Evolutionary conservation across 345 rosid genomes (phyloP), one percentile per base, ranked within the genome.

Genomic region (Populus deltoides): DNA sequence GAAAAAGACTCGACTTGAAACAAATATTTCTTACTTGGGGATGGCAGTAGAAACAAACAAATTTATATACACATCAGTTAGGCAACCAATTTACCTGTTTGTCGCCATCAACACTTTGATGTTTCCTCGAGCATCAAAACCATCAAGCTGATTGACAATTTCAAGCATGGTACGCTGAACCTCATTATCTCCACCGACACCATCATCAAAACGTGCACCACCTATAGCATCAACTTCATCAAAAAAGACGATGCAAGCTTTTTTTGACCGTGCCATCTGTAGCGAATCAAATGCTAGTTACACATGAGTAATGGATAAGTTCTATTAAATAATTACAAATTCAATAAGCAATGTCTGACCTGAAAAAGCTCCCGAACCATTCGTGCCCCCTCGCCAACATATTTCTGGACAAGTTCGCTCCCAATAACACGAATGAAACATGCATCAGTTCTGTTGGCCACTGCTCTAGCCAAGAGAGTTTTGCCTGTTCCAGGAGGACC

Each of bases 81-180:
- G 0, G 13, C 15, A 41, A 2, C 24, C 61, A 49, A 66, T 20
- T 33, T 77, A 93, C 99, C 99, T 93, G 86, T 96, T 96, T 29
- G 99, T 96, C 72, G 99, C 99, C 99, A 96, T 96, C n/a, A 96
- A 88, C n/a, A 96, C 99, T 86, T 95, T 93, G 79, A 96, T 96
- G 85, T 96, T 96, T 75, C 98, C 99, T 59, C 98, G 93, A 27
- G 99, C 93, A 55, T 93, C 94, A 73, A 93, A 93, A 13, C 98
- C 97, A 78, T 93, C 98, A 74, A 93, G 93, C 78, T 93, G 94
- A 76, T 93, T 93, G 27, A 90, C 94, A 71, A 93, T 92, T 85
- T 92, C 97, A 81, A 93, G 92, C 98, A 92, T 89, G 7, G 98
- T 93, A 2, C 94, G 88, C 62, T 93, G 98, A 36, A 92, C 97